Evolutionary conservation across 192 early-diverging fungal genomes (phyloP).

Genomic region (Coemansia biformis): DNA sequence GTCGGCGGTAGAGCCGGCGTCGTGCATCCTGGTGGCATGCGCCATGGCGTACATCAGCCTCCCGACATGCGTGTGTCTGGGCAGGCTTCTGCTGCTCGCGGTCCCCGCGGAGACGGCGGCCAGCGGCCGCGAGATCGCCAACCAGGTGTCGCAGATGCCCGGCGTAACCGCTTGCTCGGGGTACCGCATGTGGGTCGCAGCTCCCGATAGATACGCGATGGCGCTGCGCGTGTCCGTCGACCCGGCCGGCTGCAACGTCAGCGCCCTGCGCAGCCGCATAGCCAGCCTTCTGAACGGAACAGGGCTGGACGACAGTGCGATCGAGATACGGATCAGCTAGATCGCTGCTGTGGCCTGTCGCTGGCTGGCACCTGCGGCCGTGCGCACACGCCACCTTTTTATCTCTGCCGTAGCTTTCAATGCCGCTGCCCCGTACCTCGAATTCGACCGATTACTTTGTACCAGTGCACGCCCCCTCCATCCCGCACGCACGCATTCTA

Average conservation of each 20-base stretch:
- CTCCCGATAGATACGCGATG: conserved; percentile 5
- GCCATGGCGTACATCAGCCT: conserved; percentile 24
- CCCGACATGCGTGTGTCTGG: conserved; percentile 29
- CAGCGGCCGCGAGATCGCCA: conserved; percentile 2
- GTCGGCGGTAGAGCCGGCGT: conserved; percentile 27
- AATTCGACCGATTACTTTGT: too few species aligned
- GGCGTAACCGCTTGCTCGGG: conserved; percentile 21
- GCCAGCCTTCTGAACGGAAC: conserved; percentile 9
- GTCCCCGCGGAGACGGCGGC: conserved; percentile 4
- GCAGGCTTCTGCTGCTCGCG: conserved; percentile 19
- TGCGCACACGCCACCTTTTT: too few species aligned
- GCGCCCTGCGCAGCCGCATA: conserved; percentile 11
- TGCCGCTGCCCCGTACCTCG: too few species aligned
- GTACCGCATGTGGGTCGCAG: conserved; percentile 25
- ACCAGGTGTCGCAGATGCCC: conserved; percentile 16
- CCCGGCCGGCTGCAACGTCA: not conserved
- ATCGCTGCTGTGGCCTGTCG: too few species aligned
- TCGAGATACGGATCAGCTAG: conserved; percentile 14
- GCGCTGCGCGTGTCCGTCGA: conserved; percentile 21
- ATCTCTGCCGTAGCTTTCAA: too few species aligned
- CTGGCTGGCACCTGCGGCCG: too few species aligned
- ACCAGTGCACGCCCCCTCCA: too few species aligned
- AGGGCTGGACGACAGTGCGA: conserved; percentile 10
- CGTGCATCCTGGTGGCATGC: conserved; percentile 23
- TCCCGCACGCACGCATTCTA: not conserved